Evolutionary conservation across 441 rosid genomes (phyloP).

Genomic region (Erodium texanum): DNA sequence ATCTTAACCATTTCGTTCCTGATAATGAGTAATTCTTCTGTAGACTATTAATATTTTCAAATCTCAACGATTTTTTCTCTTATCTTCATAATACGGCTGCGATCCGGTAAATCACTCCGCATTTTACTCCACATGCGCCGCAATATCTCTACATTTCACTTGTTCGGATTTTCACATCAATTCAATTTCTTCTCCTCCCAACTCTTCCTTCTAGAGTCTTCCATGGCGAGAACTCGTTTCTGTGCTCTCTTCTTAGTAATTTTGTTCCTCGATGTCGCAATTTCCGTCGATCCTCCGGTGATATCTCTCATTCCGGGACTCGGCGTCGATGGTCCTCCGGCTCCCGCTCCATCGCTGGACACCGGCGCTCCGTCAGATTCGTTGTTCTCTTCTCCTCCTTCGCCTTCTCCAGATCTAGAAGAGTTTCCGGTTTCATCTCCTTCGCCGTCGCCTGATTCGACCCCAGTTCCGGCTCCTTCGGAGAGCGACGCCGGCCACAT

Average conservation of each 20-base stretch:
- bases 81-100: no score
- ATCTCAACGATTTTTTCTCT: no score
- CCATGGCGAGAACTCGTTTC: not conserved
- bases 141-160: no score
- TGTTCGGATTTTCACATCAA: no score
- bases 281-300: not conserved
- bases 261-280: not conserved
- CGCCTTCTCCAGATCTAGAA: conserved; percentile 23
- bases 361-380: not conserved
- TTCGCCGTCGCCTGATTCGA: conserved; percentile 26
- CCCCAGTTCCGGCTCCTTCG: not conserved
- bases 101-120: no score
- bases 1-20: no score
- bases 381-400: conserved; percentile 22
- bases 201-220: not conserved
- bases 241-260: not conserved
- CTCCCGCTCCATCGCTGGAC: no score
- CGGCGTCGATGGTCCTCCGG: no score
- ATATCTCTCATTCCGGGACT: no score
- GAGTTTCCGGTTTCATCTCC: conserved; percentile 26
- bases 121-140: no score
- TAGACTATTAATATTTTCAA: no score
- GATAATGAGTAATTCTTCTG: no score
- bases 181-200: conserved; percentile 25
- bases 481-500: not conserved